Base-by-base conservation (phyloP, 129 eudicot genomes). In the Scalesia atractyloides region DNA sequence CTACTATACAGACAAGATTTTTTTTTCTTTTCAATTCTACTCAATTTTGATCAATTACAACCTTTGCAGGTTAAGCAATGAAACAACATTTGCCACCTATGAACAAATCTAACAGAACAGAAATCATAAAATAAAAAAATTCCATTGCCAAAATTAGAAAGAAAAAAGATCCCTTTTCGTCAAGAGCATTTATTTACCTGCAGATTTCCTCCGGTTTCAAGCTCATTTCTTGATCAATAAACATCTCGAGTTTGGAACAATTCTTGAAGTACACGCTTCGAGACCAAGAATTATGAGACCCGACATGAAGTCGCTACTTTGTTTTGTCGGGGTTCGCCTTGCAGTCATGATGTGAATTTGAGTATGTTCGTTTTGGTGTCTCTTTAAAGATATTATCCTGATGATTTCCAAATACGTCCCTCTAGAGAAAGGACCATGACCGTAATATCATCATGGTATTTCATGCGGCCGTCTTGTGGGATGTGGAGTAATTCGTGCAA, bases 401-500 rank as follows among this genome's bases (percentile, higher is more conserved):
- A 92, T 18, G 96, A 89, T 54, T 86, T 88, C 96, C 98, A 89
- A 43, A 92, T 92, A 72, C 96, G 84, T 57, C 96, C 96, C 78
- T 89, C 96, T 13, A 92, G 89, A 15, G 98, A 92, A 52, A 92
- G 74, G 64, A 92, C 89, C 89, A 87, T 92, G 47, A 89, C 89
- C 10, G 98, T 83, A 24, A 92, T 96, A 78, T 92, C 98, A 56
- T 92, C 98, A 59, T 92, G 98, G 84, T 92, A 92, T 79, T 85
- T 92, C 67, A 96, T 79, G 0, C 98, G 84, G 62, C 89, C 96
- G 7, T 96, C 98, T 72, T 85, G 89, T 15, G 96, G 96, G 61
- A 92, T 87, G 64, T 89, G 96, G 67, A 92, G 81, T 84, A 92
- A 74, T 56, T 92, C 94, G 76, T 86, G 91, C 17, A 92, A 88